Evolutionary conservation across 2,329 filamentous ascomycete species (phyloP).

Genomic region (Hypoxylon rubiginosum): DNA sequence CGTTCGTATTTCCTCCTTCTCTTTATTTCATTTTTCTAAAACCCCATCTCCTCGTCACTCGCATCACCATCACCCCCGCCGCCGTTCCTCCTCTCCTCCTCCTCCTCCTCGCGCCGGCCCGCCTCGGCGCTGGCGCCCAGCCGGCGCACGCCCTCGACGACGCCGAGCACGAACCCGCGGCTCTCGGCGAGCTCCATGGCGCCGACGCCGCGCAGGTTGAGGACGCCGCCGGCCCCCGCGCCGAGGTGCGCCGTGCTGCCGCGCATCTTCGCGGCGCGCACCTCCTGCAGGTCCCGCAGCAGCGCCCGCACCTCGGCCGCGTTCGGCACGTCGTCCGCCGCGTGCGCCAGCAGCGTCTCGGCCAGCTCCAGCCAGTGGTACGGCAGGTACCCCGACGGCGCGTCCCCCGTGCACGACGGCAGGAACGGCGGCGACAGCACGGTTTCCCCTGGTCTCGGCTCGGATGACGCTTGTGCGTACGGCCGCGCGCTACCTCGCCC

Average conservation of each 20-base stretch:
- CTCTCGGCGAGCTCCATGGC: constrained; percentile 94
- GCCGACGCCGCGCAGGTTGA: constrained; percentile 80
- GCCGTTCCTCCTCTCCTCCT: constrained; percentile 70
- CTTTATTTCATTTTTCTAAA: constrained; percentile 34
- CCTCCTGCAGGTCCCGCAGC: constrained; percentile 86
- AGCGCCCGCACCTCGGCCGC: constrained; percentile 81
- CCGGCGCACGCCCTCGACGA: constrained; percentile 89
- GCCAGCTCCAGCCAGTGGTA: constrained; percentile 97
- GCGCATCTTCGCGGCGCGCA: constrained; percentile 89
- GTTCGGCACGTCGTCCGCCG: constrained; percentile 82
- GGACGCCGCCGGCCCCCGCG: constrained; percentile 78
- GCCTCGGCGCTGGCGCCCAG: constrained; percentile 86
- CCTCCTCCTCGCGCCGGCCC: constrained; percentile 80
- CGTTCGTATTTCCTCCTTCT: neutral
- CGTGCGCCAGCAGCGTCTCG: constrained; percentile 87
- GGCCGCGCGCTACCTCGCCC: constrained; percentile 58
- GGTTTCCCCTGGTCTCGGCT: constrained; percentile 37
- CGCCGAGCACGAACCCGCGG: constrained; percentile 83
- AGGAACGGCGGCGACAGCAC: constrained; percentile 81
- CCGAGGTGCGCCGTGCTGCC: constrained; percentile 80
- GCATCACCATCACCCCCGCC: constrained; percentile 73
- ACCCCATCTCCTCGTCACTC: constrained; percentile 69
- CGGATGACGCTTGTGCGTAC: constrained; percentile 51
- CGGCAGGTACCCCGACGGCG: constrained; percentile 79
- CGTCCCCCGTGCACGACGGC: constrained; percentile 77